Conservation (phyloP, 495 filamentous ascomycete species). For the Xylaria palmicola region DNA sequence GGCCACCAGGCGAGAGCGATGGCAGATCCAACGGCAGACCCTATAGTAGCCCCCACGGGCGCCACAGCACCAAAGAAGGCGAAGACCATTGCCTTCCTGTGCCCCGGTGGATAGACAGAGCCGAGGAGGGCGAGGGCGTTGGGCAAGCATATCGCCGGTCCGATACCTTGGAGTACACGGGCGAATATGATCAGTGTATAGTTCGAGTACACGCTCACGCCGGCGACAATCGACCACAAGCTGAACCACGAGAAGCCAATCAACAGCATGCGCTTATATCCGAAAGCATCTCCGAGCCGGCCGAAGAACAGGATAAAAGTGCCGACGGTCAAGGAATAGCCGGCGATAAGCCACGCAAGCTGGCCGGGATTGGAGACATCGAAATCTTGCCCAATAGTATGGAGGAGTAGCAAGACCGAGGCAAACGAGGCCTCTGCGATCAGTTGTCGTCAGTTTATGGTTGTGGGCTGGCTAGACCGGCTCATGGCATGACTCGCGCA, state of each 20-base stretch:
- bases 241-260: slow-evolving; percentile 54
- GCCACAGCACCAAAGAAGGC: slow-evolving; percentile 62
- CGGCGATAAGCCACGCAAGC: slow-evolving; percentile 53
- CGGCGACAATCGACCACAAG: slow-evolving; percentile 52
- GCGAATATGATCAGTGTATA: slow-evolving; percentile 55
- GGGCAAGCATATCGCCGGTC: slow-evolving; percentile 59
- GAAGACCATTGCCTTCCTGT: slow-evolving; percentile 59
- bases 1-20: slow-evolving; percentile 56
- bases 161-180: slow-evolving; percentile 61
- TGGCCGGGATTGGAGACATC: slow-evolving; percentile 17
- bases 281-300: slow-evolving; percentile 55
- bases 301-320: slow-evolving; percentile 61
- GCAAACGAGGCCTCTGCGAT: slow-evolving; percentile 18
- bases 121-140: slow-evolving; percentile 63
- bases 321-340: slow-evolving; percentile 56
- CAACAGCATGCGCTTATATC: slow-evolving; percentile 53
- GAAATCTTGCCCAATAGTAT: slow-evolving; percentile 26
- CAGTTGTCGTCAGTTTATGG: background rate
- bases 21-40: slow-evolving; percentile 46
- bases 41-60: slow-evolving; percentile 55
- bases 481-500: background rate
- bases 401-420: slow-evolving; percentile 19
- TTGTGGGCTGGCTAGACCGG: background rate
- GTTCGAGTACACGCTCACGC: slow-evolving; percentile 28
- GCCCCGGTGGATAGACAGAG: slow-evolving; percentile 49